Base-by-base conservation (phyloP, 1,139 yeast genomes). In the Arxiozyma slooffiae region DNA sequence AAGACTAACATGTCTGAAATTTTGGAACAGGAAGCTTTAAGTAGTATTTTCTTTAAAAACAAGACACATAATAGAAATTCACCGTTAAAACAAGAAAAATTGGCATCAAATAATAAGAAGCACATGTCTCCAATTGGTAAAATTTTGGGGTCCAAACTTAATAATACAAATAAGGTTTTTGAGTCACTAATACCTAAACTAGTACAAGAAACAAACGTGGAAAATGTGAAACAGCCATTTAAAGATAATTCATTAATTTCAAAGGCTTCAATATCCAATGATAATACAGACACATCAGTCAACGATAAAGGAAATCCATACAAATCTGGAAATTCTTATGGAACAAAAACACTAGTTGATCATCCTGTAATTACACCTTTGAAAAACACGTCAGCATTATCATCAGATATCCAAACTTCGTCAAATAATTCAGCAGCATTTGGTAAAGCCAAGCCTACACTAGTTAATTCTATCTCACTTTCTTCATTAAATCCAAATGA, bases 21-120 rank as follows among this genome's bases (percentile, higher is more conserved):
- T 20, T 54, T 60, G n/a, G 59, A 63, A 46, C 60, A 63, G 41
- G 63, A 63, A 43, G 60, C 67, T 4, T 49, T 64, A 46, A 61
- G 58, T 50, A 58, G 52, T 48, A 63, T 63, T 18, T 63, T 64
- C 47, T 58, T 60, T 18, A 55, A 63, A 11, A 44, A 47, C n/a
- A 42, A 42, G 20, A 5, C 26, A 14, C 45, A 26, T 8, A 21
- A 24, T 17, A 26, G 7, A 26, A 18, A 16, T 17, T 41, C 44
- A 17, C 44, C 38, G 4, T 26, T 30, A 16, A 41, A 24, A 42
- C 18, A 42, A 34, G 38, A 42, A 42, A 30, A 38, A 9, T 22
- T 21, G 30, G 20, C 42, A 30, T 48, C 46, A 40, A 30, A 11
- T 16, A 47, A 21, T n/a, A 43, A 44, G 34, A 52, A 57, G 48